Base-by-base conservation (phyloP, 129 eudicot species). In the Lactuca sativa region DNA sequence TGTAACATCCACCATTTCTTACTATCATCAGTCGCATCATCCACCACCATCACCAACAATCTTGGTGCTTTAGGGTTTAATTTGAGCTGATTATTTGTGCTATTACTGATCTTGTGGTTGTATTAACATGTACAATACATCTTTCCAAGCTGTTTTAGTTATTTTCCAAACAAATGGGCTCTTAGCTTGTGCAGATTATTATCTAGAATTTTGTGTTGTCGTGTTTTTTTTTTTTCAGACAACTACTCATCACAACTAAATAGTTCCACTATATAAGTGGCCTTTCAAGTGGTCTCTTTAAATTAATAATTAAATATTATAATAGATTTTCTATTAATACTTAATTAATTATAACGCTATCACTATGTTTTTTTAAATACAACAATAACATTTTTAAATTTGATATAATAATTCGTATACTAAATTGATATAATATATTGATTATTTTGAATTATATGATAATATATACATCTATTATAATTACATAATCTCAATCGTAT, bases 11-110 rank as follows among this genome's bases (percentile, higher is more conserved):
- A 81, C 41, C 76, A 81, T 40, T 86, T 71, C 74, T 69, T 16
- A 61, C 65, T 16, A 61, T 86, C 32, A 58, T 72, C 34, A 65
- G 72, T 16, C 57, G 73, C 60, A 83, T 86, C 37, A 78, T 80
- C 38, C 70, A 67, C 11, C 65, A 49, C 44, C 21, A 18, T 18
- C 21, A 18, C 21, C 76, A 77, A 12, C 65, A 77, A 6, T 67
- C 64, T 55, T 83, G 91, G 49, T 86, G 91, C 16, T 86, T 86
- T 77, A 77, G 87, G 81, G 87, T 72, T 70, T 18, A 18, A 18
- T 18, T 79, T 44, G 78, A 60, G 75, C 40, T 51, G 59, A 62
- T 18, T 18, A 18, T 18, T 1, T 59, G 57, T 53, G 7, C 4
- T n/a, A 53, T 53, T 15, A 53, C 56, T 18, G 21, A 18, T 13